These are phyloP conservation scores for Phytophthora europaea DNA, from an alignment of 352 stramenopile species.

Conservation along the genomic window DNA sequence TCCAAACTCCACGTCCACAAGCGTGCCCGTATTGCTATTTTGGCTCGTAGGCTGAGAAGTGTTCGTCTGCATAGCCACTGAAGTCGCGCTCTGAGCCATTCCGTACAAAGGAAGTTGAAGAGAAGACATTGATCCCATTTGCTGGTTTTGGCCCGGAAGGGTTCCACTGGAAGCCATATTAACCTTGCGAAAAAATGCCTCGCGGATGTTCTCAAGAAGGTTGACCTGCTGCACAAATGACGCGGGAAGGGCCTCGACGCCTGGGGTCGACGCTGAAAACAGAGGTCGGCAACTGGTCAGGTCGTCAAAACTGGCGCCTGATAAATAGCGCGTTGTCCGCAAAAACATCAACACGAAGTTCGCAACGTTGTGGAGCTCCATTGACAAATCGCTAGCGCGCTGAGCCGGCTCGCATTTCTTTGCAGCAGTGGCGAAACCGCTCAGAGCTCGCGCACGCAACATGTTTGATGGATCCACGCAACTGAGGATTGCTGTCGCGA, in stretches of 20 bases:
- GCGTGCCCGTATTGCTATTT: slow-evolving; percentile 36
- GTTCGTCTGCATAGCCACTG: slow-evolving; percentile 12
- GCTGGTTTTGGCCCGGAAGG: slow-evolving; percentile 14
- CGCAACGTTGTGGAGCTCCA: slow-evolving; percentile 73
- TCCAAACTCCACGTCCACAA: slow-evolving; percentile 76
- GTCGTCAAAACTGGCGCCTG: slow-evolving; percentile 68
- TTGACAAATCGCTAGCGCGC: slow-evolving; percentile 66
- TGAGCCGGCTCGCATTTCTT: slow-evolving; percentile 55
- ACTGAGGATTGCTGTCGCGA: slow-evolving; percentile 78
- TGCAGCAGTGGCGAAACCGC: slow-evolving; percentile 65
- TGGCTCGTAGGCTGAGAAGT: slow-evolving; percentile 19
- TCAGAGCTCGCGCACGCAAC: slow-evolving; percentile 62
- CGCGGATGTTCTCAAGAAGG: slow-evolving; percentile 71
- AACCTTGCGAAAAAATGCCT: slow-evolving; percentile 44
- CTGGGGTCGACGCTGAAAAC: slow-evolving; percentile 47
- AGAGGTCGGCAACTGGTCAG: slow-evolving; percentile 67
- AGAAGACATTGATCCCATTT: slow-evolving; percentile 25
- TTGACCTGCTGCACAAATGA: slow-evolving; percentile 83
- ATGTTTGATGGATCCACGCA: slow-evolving; percentile 77
- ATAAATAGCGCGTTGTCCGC: slow-evolving; percentile 68
- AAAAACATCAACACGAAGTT: slow-evolving; percentile 87
- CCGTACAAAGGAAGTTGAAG: slow-evolving; percentile 25
- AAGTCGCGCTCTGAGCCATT: slow-evolving; percentile 19
- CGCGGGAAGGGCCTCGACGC: slow-evolving; percentile 64
- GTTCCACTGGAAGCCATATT: slow-evolving; percentile 20